Conservation (phyloP, 2,329 filamentous ascomycete species). For the Dactylellina haptotyla region DNA sequence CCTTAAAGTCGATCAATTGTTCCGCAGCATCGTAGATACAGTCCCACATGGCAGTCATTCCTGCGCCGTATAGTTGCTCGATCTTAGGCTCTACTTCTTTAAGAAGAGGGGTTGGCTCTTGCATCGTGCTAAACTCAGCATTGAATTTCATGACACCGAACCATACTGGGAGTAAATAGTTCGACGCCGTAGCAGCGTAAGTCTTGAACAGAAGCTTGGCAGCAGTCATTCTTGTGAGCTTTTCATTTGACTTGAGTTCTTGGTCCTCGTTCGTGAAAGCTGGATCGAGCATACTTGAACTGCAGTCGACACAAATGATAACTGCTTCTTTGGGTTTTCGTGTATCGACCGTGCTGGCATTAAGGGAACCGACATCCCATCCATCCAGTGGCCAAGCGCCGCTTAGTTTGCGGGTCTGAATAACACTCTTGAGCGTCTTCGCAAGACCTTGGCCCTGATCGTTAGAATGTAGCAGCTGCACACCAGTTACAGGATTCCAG, state of each 20-base stretch:
- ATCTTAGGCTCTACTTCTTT: conserved; percentile 42
- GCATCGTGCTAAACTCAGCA: conserved; percentile 29
- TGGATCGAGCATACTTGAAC: conserved; percentile 46
- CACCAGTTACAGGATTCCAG: conserved; percentile 46
- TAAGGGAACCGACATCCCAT: conserved; percentile 51
- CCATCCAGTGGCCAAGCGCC: conserved; percentile 50
- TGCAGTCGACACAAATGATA: conserved; percentile 53
- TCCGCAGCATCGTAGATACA: conserved; percentile 51
- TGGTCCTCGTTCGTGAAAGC: conserved; percentile 35
- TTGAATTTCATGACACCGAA: conserved; percentile 52
- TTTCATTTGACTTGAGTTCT: conserved; percentile 27
- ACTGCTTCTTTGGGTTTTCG: conserved; percentile 49
- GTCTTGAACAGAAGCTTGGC: conserved; percentile 49
- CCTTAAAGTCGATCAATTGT: conserved; percentile 41
- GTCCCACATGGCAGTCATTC: conserved; percentile 52
- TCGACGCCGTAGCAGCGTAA: conserved; percentile 36
- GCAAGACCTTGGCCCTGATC: conserved; percentile 50
- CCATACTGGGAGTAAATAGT: conserved; percentile 47
- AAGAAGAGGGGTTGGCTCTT: conserved; percentile 34
- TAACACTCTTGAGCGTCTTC: conserved; percentile 41
- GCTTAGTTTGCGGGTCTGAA: conserved; percentile 42
- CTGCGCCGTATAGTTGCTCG: conserved; percentile 23
- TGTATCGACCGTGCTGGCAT: conserved; percentile 49
- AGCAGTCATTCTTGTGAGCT: conserved; percentile 33
- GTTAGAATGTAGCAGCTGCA: conserved; percentile 39